These are phyloP conservation scores for Lachancea quebecensis DNA, from an alignment of 805 yeast species.

Conservation along the genomic window DNA sequence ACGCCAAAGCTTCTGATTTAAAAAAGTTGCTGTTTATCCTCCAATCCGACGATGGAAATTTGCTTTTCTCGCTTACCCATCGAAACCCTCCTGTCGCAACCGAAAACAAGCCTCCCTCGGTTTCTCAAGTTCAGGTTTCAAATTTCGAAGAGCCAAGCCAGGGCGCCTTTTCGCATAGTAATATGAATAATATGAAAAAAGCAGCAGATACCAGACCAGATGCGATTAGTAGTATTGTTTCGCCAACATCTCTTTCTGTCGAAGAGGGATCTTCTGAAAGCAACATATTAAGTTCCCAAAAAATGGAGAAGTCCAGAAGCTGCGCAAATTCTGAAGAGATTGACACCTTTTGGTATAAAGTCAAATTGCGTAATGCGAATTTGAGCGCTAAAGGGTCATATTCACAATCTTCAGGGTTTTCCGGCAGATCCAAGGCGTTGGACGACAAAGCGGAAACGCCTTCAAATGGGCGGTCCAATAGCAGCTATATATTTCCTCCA, in stretches of 20 bases:
- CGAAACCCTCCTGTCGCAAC: too few species aligned
- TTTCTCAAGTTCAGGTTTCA: too few species aligned
- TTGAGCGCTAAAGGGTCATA: neutral
- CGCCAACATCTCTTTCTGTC: neutral
- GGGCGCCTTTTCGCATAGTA: too few species aligned
- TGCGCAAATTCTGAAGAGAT: constrained; percentile 10
- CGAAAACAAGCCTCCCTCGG: too few species aligned
- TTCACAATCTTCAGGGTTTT: neutral
- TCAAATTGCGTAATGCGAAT: constrained; percentile 5
- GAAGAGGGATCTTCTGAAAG: neutral
- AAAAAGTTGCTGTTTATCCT: constrained; percentile 15
- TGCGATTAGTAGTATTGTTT: neutral
- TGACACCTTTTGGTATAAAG: constrained; percentile 11
- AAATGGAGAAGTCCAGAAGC: neutral
- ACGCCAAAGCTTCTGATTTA: constrained; percentile 18
- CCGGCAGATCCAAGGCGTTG: neutral
- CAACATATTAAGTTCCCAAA: neutral
- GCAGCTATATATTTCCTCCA: neutral
- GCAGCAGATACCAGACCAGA: too few species aligned
- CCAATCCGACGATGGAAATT: constrained; percentile 11
- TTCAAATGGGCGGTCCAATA: neutral
- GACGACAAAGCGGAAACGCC: neutral
- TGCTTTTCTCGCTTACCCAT: constrained; percentile 5
- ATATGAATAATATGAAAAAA: too few species aligned
- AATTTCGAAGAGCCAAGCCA: too few species aligned